Evolutionary conservation across 108 stramenopile species (phyloP).

Genomic region (Aurantiochytrium sp.): DNA sequence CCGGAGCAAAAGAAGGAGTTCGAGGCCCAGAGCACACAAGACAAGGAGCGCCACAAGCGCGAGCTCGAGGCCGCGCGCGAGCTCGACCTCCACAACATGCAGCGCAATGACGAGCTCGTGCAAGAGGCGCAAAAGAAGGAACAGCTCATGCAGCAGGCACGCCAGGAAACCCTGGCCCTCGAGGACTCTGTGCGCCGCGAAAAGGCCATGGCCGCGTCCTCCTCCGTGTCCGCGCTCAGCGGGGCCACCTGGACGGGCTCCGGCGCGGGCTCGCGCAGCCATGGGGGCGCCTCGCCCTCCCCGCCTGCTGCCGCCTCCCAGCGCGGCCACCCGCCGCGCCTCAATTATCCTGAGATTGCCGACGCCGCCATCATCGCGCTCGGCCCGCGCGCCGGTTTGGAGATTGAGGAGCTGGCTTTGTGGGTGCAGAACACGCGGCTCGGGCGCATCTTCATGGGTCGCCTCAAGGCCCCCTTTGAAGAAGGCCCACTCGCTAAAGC

Average conservation of each 20-base stretch:
- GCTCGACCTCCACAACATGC: neutral
- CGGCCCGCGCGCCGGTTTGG: neutral
- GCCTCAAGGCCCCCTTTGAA: neutral
- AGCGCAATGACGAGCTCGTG: neutral
- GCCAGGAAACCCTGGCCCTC: neutral
- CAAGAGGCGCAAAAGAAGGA: neutral
- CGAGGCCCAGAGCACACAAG: neutral
- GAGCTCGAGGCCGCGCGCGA: neutral
- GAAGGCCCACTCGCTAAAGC: neutral
- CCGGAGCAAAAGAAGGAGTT: neutral
- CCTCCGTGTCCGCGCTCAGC: neutral
- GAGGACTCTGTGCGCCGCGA: constrained; percentile 4
- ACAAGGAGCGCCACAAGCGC: neutral
- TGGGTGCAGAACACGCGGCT: neutral
- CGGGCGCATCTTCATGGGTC: neutral
- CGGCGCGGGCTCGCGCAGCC: neutral
- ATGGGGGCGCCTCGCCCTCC: neutral
- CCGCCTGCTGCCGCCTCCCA: neutral
- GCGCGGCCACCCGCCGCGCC: neutral
- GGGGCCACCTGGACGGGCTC: neutral
- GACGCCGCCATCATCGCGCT: neutral
- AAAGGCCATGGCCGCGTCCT: neutral
- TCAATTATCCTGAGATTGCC: neutral
- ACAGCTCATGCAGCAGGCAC: neutral
- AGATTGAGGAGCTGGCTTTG: neutral